Base-by-base conservation (phyloP, 163 green algal genomes). In the Chlorella variabilis region DNA sequence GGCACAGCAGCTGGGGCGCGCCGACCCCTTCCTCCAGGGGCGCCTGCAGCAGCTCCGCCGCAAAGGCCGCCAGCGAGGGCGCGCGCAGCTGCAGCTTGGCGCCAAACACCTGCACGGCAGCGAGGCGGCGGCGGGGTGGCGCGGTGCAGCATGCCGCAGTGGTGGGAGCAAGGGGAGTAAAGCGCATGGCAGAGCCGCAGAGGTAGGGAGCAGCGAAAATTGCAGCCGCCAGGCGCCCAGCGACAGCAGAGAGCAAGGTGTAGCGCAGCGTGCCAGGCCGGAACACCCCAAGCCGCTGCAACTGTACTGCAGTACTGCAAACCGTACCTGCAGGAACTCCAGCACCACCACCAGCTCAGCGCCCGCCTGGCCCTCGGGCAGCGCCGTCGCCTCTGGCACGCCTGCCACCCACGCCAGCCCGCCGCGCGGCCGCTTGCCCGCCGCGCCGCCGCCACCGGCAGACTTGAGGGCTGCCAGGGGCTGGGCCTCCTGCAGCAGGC, bases 261-360 rank as follows among this genome's bases (percentile, higher is more conserved):
- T 15, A 54, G 15, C 45, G 15, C 45, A 54, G 45, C 15, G 45
- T 54, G 45, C 45, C 45, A 54, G 45, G 45, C 45, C 11, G 45
- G 11, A 15, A 11, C 11, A 15, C 54, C 15, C 54, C 18, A 63
- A n/a, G 54, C 54, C 23, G 54, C 15, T n/a, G 23, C 18, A 9
- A 63, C 54, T 63, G 18, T 33, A 29, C 54, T 11, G 54, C 54
- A 9, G 23, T 29, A 9, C 23, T 9, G 54, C 54, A 63, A 33
- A 4, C 18, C 58, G 9, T 11, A 86, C 87, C 87, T 91, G 73
- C 23, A 86, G 9, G 51, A 91, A 90, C 75, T 93, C 89, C 54
- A 93, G 78, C 8, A 91, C 66, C 54, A 83, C 77, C 36, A 81
- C 58, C 65, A 93, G 67, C 67, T 90, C 76, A n/a, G 85, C 86